Evolutionary conservation across 768 basidiomycete genomes (phyloP), one percentile per base, ranked within the genome.

Genomic region (Hypholoma sublateritium): DNA sequence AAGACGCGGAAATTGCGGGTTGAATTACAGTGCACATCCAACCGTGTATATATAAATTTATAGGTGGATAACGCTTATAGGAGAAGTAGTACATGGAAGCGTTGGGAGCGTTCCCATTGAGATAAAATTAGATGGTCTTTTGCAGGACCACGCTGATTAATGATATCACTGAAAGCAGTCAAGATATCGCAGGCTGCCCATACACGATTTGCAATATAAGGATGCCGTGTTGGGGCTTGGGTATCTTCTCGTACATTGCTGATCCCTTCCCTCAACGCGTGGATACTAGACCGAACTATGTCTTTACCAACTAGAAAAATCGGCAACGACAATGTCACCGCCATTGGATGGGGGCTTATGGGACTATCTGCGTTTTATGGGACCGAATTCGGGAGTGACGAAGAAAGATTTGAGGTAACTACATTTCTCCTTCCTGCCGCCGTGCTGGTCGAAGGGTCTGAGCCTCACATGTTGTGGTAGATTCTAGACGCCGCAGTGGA

Each of bases 361-460:
- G 84, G 82, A 5, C 63, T 86, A 9, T 78, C 79, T 14, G 74
- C 66, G 45, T 65, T 84, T 53, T 47, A 60, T 42, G 84, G 85
- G n/a, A 55, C 65, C 2, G 63, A 45, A 21, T 45, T 67, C 0
- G 70, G 70, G 9, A 59, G 74, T 4, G 85, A 88, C 56, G 83
- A 87, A 59, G 83, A 86, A 51, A 74, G 84, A 1, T 77, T 88
- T 62, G 80, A 82, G 77, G 84, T n/a, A n/a, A n/a, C n/a, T 85
- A 46, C 25, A 64, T 35, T 7, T 36, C 16, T 5, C n/a, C 12
- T 21, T 24, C 11, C 13, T 45, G 4, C 13, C 44, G 8, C 17
- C 19, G 21, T 28, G 3, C 16, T 51, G 13, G 22, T 11, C 17
- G 5, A 12, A 45, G n/a, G n/a, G n/a, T n/a, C 44, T 45, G 17